Evolutionary conservation across 495 filamentous ascomycete species (phyloP).

Genomic region (Schizothecium vesticola): DNA sequence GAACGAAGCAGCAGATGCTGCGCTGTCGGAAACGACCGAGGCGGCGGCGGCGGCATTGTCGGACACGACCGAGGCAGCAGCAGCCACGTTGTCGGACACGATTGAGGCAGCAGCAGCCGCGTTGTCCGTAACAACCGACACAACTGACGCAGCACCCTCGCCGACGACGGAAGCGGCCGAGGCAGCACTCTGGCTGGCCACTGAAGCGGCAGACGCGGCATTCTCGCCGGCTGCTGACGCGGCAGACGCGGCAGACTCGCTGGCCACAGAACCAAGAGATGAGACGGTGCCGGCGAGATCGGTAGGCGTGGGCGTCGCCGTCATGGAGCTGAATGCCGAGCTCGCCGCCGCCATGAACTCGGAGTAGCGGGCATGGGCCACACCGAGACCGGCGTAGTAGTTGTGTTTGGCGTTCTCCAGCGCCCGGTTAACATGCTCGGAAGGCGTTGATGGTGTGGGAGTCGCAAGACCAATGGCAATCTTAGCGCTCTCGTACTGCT

Average conservation of each 20-base stretch:
- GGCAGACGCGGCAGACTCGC: slow-evolving; percentile 27
- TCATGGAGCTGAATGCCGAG: slow-evolving; percentile 49
- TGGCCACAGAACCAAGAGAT: slow-evolving; percentile 27
- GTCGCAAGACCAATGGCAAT: slow-evolving; percentile 48
- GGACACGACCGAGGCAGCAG: slow-evolving; percentile 21
- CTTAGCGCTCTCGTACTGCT: slow-evolving; percentile 57
- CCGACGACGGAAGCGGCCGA: slow-evolving; percentile 14
- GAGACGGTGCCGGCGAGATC: slow-evolving; percentile 39
- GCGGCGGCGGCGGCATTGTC: slow-evolving; percentile 26
- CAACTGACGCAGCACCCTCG: slow-evolving; percentile 27
- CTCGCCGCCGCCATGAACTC: slow-evolving; percentile 67
- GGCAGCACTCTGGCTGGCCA: slow-evolving; percentile 39
- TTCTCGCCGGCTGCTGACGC: slow-evolving; percentile 29
- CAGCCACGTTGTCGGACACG: slow-evolving; percentile 22
- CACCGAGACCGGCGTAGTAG: slow-evolving; percentile 71
- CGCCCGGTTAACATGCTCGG: slow-evolving; percentile 47
- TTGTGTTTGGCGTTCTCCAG: slow-evolving; percentile 58
- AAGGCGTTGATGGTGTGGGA: slow-evolving; percentile 47
- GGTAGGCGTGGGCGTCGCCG: slow-evolving; percentile 45
- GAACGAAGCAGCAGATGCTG: slow-evolving; percentile 23
- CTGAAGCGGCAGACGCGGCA: slow-evolving; percentile 42
- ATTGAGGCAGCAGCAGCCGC: slow-evolving; percentile 25
- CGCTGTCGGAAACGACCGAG: slow-evolving; percentile 31
- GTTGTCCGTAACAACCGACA: slow-evolving; percentile 24
- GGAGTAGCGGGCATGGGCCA: slow-evolving; percentile 72